Base-by-base conservation (phyloP, 129 eudicot genomes). In the Saussurea involucrata region DNA sequence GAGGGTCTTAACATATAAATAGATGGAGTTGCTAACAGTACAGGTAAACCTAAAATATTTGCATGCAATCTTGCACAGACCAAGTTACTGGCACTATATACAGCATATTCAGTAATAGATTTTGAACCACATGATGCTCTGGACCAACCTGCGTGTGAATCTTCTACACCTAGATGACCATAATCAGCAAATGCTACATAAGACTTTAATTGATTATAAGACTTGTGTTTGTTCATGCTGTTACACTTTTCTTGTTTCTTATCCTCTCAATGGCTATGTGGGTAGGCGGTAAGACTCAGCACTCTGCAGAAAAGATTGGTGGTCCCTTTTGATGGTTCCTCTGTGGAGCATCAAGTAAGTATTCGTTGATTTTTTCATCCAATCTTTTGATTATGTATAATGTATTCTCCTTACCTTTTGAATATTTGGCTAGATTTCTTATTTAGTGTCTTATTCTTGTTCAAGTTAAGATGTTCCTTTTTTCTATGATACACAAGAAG, bases 331-430 rank as follows among this genome's bases (percentile, higher is more conserved):
- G 92, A 95, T 85, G 95, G 99, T 68, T 81, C 92, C 60, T 77
- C 61, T 71, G 72, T 83, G 80, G 97, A 88, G 84, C 99, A 95
- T 85, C 96, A 95, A 82, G 99, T 95, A 84, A 37, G 85, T 82
- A 64, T 58, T 77, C 6, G 5, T 17, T 42, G 29, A 7, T 66
- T 60, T 18, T 63, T 40, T 53, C 69, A 44, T 78, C 44, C 9
- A 10, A 15, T 42, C 5, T 20, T 31, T 18, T 13, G 20, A 31
- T 22, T 22, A 17, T 31, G 69, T 44, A 31, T 22, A 17, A 17
- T 31, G 69, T 44, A 24, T 63, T 27, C 29, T 76, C 10, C 32
- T 76, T 71, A 5, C 12, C 22, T 33, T 36, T 65, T 6, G 6
- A 55, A 66, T 71, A 24, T 64, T 44, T 71, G 22, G 58, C 46